Base-by-base conservation (phyloP, 208 protist species). In the Porcisia hertigi region DNA sequence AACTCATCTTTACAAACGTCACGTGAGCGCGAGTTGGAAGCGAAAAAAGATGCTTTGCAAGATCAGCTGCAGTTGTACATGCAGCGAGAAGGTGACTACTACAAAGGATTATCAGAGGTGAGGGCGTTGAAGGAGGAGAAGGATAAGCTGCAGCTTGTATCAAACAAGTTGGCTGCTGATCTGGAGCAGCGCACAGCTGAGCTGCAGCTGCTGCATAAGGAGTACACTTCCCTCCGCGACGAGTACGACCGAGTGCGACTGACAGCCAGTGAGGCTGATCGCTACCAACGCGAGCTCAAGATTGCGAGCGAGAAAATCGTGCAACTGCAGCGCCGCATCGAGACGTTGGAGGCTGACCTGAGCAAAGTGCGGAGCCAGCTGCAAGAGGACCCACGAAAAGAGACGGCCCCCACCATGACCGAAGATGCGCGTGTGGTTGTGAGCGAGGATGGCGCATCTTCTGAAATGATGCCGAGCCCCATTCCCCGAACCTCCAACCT, bases 151-250 rank as follows among this genome's bases (percentile, higher is more conserved):
- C 57, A 77, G 65, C 54, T 63, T 1, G 67, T 77, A 3, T 30
- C 76, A 14, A 36, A 59, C 16, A 45, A 39, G 12, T 23, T 83
- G 53, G 80, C 74, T 20, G 82, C 84, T 5, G 77, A 81, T n/a
- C 76, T 87, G 34, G 73, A 64, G 60, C 75, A 90, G 63, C 82
- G 76, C 69, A 88, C 85, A 52, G 77, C 76, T n/a, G 86, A 91
- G 65, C 70, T 92, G 59, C 78, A 77, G 43, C 79, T 90, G 69
- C 52, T 94, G 25, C 85, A 83, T 52, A 91, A 88, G 75, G 88
- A 92, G 67, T 92, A 92, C 76, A 81, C 83, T 0, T 82, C 86
- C 16, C 88, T 91, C 34, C 80, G 85, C 5, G 84, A 94, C 39
- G 90, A 91, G 75, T 86, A 87, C 72, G 79, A 87, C 23, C 59